A percentile compares a stretch with the other conserved stretches of the same genome.
Evolutionary conservation across 768 basidiomycete species (phyloP).

Genomic region (Tricholoma bakamatsutake): DNA sequence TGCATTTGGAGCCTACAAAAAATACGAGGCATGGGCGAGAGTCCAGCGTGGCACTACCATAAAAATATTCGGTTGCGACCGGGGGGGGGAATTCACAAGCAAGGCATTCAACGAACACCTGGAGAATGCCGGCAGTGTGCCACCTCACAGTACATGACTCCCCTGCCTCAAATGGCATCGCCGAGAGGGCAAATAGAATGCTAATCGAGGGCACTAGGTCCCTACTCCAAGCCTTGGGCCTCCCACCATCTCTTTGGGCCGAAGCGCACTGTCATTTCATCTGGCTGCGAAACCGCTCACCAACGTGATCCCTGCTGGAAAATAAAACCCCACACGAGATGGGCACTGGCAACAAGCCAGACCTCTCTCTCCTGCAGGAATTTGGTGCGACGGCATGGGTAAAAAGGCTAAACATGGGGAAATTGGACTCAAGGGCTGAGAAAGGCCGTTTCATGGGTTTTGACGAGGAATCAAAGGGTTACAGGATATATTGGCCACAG

Average conservation of each 20-base stretch:
- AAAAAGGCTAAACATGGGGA: neutral
- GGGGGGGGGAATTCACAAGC: neutral
- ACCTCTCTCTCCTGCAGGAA: neutral
- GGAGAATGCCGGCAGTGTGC: neutral
- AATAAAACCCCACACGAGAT: conserved; percentile 5
- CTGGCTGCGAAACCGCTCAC: conserved; percentile 2
- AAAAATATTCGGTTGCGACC: neutral
- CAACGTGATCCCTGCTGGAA: neutral
- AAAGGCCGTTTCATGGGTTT: neutral
- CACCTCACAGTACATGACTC: neutral
- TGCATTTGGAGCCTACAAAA: neutral
- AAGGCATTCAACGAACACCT: neutral
- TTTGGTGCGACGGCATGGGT: conserved; percentile 1
- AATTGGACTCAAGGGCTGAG: conserved; percentile 3
- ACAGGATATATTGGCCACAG: neutral
- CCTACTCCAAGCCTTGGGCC: conserved; percentile 2
- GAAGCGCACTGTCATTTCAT: conserved; percentile 5
- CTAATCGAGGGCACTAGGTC: neutral
- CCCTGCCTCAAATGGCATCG: conserved; percentile 1
- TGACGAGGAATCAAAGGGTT: too few relatives aligned
- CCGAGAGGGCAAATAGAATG: conserved; percentile 2
- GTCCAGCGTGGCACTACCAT: neutral
- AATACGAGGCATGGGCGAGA: neutral
- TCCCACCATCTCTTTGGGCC: conserved; percentile 5
- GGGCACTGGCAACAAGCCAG: conserved; percentile 2